Conservation (phyloP, 352 stramenopile genomes). For the Globisporangium rhizosaccharum region DNA sequence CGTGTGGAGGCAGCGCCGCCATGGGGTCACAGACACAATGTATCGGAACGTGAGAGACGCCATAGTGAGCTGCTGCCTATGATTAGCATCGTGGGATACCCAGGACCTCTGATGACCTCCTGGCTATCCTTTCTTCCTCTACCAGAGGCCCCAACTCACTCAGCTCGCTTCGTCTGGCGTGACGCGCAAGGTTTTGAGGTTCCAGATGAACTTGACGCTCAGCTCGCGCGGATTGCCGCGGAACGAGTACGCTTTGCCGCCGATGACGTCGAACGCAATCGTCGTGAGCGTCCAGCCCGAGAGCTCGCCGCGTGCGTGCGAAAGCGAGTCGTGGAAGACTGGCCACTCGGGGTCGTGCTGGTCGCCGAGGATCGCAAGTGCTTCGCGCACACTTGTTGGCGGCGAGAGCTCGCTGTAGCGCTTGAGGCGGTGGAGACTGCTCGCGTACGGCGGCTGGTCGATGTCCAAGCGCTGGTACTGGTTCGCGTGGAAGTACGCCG, state of each 20-base stretch:
- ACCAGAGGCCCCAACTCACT: not conserved
- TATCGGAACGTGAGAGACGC: no score
- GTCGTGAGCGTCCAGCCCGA: constrained; percentile 71
- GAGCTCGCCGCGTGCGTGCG: constrained; percentile 48
- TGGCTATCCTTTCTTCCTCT: not conserved
- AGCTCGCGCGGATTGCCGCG: constrained; percentile 32
- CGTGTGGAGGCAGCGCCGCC: no score
- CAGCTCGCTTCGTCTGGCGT: constrained; percentile 10
- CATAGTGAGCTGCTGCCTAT: no score
- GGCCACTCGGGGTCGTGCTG: constrained; percentile 53
- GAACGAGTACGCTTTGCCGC: constrained; percentile 41
- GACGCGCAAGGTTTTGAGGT: constrained; percentile 38
- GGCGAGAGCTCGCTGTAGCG: constrained; percentile 47
- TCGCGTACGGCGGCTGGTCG: constrained; percentile 53
- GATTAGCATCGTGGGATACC: not conserved
- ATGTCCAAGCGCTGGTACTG: constrained; percentile 69
- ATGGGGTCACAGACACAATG: no score
- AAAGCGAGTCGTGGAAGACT: constrained; percentile 60
- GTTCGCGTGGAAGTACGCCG: constrained; percentile 64
- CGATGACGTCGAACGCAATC: constrained; percentile 52
- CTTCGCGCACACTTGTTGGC: constrained; percentile 34
- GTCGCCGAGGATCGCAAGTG: constrained; percentile 56
- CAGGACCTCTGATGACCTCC: not conserved
- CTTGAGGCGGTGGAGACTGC: constrained; percentile 56
- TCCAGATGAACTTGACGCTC: constrained; percentile 35